A percentile compares a stretch with the other conserved stretches of the same genome.
Conservation (phyloP, 345 rosid species). For the Turnera subulata region DNA sequence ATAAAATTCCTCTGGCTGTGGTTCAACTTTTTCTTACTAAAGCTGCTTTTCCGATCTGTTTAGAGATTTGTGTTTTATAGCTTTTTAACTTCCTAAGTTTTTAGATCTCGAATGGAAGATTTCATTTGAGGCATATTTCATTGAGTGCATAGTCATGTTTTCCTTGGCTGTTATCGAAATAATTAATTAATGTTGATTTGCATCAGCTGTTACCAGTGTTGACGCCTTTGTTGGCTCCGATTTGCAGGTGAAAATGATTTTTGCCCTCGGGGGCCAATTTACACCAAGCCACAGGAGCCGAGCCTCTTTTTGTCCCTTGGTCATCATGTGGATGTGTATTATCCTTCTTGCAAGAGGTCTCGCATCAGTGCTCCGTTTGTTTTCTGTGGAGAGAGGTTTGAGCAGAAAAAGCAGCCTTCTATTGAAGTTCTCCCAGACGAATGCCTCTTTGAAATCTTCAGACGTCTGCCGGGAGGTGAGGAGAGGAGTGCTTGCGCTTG, state of each 20-base stretch:
- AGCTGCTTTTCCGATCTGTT: too few species aligned
- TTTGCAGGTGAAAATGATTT: conserved; percentile 64
- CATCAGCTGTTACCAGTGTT: background rate
- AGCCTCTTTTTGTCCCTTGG: conserved; percentile 61
- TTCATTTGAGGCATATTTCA: background rate
- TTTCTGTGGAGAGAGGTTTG: conserved; percentile 47
- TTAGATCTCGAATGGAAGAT: background rate
- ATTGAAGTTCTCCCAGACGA: conserved; percentile 86
- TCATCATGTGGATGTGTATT: conserved; percentile 61
- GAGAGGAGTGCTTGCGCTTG: conserved; percentile 80
- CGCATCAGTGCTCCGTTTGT: conserved; percentile 68
- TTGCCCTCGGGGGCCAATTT: conserved; percentile 59
- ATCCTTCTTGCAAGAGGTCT: conserved; percentile 68
- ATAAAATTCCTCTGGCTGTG: too few species aligned
- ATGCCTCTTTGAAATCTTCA: conserved; percentile 85
- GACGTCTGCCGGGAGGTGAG: conserved; percentile 60
- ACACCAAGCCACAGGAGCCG: conserved; percentile 70
- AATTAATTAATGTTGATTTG: background rate
- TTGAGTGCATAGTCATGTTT: too few species aligned
- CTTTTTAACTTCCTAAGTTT: too few species aligned
- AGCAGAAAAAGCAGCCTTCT: conserved; percentile 49
- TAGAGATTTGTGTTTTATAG: too few species aligned
- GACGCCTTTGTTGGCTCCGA: background rate
- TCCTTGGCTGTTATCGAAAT: background rate
- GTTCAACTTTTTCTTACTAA: too few species aligned